Conservation (phyloP, 495 filamentous ascomycete genomes). For the Neurospora discreta region DNA sequence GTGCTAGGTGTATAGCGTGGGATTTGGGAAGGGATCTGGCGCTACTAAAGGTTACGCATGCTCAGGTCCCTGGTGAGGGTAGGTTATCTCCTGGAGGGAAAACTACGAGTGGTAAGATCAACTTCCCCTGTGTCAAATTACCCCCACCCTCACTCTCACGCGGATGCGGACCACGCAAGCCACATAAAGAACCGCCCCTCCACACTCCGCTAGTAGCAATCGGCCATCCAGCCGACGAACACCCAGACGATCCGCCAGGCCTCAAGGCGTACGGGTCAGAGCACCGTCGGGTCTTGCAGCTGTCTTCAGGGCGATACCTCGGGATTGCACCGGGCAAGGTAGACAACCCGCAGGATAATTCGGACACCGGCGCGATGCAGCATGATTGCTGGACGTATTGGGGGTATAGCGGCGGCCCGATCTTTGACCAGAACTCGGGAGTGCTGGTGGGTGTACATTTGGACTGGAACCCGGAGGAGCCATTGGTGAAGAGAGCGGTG, state of each 20-base stretch:
- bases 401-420: slow-evolving; percentile 38
- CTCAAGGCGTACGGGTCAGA: slow-evolving; percentile 25
- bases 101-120: no score
- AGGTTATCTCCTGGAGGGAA: no score
- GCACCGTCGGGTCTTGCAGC: slow-evolving; percentile 21
- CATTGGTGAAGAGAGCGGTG: slow-evolving; percentile 35
- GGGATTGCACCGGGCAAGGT: slow-evolving; percentile 21
- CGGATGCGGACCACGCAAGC: not conserved
- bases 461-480: slow-evolving; percentile 33
- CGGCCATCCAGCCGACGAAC: slow-evolving; percentile 35
- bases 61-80: not conserved
- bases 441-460: slow-evolving; percentile 34
- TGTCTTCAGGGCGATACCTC: slow-evolving; percentile 25
- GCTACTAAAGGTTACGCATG: slow-evolving; percentile 23
- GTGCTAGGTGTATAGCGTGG: slow-evolving; percentile 26
- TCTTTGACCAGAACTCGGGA: slow-evolving; percentile 21
- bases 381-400: slow-evolving; percentile 46
- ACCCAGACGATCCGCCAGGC: slow-evolving; percentile 15
- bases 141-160: not conserved
- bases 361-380: slow-evolving; percentile 37
- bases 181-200: not conserved
- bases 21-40: slow-evolving; percentile 31
- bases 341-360: slow-evolving; percentile 33
- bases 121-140: not conserved
- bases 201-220: slow-evolving; percentile 18